phyloP scores from a whole-genome alignment of 768 basidiomycete genomes.

The Leccinum imitatum region DNA sequence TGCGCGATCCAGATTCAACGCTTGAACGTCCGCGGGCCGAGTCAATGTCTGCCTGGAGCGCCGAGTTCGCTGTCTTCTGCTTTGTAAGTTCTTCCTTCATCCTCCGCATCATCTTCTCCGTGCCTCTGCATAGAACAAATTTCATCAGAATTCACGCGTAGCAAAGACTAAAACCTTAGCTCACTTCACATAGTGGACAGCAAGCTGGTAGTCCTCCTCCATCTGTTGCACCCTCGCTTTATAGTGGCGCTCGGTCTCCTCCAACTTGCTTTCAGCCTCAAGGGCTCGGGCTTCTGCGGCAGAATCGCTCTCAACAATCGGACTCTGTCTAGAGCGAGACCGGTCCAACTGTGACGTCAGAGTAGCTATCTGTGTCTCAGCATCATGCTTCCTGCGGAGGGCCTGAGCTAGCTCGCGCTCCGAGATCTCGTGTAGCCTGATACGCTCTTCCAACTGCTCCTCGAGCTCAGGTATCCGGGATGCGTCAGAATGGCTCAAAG shows the following conservation, averaged over 20 bases:
- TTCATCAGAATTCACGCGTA: slow-evolving; percentile 16
- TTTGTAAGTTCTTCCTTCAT: slow-evolving; percentile 95
- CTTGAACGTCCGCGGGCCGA: slow-evolving; percentile 59
- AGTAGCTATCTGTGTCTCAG: slow-evolving; percentile 64
- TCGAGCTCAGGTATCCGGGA: slow-evolving; percentile 74
- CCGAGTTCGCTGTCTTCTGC: slow-evolving; percentile 79
- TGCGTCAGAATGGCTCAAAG: slow-evolving; percentile 36
- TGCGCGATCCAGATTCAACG: slow-evolving; percentile 48
- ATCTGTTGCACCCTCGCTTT: slow-evolving; percentile 82
- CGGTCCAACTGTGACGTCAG: slow-evolving; percentile 69
- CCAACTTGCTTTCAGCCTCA: slow-evolving; percentile 76
- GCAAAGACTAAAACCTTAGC: slow-evolving; percentile 31
- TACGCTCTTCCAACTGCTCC: slow-evolving; percentile 68
- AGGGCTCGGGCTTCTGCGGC: slow-evolving; percentile 47
- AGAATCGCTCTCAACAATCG: slow-evolving; percentile 40
- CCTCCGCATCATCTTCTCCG: slow-evolving; percentile 95
- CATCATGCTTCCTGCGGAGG: slow-evolving; percentile 68
- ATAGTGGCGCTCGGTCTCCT: slow-evolving; percentile 76
- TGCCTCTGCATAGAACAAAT: slow-evolving; percentile 58
- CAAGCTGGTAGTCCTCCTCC: slow-evolving; percentile 94
- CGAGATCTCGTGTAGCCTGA: slow-evolving; percentile 67
- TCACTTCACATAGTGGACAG: slow-evolving; percentile 96
- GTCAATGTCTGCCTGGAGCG: slow-evolving; percentile 85
- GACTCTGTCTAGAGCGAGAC: slow-evolving; percentile 56
- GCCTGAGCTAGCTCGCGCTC: slow-evolving; percentile 74